Conservation (phyloP, 805 yeast species). For the Lipomyces kockii region DNA sequence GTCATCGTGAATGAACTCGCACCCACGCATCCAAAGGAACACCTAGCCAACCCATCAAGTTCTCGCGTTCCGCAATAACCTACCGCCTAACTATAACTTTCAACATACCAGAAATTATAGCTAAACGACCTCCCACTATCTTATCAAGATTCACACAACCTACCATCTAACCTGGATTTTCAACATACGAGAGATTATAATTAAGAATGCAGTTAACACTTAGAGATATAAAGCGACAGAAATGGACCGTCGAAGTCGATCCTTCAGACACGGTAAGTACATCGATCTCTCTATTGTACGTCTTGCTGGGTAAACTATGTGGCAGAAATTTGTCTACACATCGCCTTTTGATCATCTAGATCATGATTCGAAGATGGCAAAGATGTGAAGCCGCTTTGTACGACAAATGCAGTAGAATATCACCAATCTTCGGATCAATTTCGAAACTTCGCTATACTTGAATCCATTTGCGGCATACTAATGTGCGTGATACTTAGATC, state of each 20-base stretch:
- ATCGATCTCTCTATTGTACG: neutral
- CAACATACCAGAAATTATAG: neutral
- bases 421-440: neutral
- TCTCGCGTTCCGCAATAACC: neutral
- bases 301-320: neutral
- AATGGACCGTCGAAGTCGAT: conserved; percentile 78
- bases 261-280: conserved; percentile 63
- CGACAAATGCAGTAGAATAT: neutral
- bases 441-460: neutral
- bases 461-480: neutral
- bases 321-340: neutral
- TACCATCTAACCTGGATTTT: neutral
- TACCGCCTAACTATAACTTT: neutral
- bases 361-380: neutral
- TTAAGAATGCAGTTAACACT: conserved; percentile 71
- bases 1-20: neutral
- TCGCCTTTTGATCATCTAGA: neutral
- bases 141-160: neutral
- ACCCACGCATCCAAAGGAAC: neutral
- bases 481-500: conserved; percentile 48
- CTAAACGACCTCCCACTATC: neutral
- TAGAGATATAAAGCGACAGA: conserved; percentile 92
- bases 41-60: neutral
- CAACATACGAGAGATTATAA: neutral
- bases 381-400: neutral